Percentiles rank a stretch among this genome's conserved stretches.
These are phyloP conservation scores for Solanum lignicaule DNA, from an alignment of 257 asterid species.

Conservation along the genomic window DNA sequence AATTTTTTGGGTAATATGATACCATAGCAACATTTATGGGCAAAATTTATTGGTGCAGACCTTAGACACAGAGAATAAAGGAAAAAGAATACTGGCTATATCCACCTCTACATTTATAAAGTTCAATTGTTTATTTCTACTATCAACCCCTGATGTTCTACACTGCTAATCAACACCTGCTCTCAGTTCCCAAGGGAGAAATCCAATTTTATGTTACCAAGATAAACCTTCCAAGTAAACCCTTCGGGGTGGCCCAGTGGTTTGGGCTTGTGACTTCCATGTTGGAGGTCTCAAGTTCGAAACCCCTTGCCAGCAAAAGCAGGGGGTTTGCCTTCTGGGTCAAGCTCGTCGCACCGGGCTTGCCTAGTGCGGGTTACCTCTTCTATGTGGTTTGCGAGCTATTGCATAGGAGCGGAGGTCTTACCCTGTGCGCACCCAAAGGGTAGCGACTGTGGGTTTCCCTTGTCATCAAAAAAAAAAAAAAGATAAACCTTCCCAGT, in stretches of 20 bases:
- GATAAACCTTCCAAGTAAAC: not conserved
- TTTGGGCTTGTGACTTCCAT: no score
- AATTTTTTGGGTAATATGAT: not conserved
- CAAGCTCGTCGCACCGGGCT: no score
- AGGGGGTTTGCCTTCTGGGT: no score
- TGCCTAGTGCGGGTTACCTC: no score
- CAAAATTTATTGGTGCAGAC: not conserved
- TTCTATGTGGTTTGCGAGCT: no score
- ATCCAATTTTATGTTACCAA: not conserved
- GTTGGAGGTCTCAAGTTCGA: no score
- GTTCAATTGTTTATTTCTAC: not conserved
- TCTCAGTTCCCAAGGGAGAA: not conserved
- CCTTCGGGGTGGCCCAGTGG: no score
- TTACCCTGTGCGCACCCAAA: no score
- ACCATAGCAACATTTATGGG: not conserved
- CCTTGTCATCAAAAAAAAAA: no score
- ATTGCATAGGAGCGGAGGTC: no score
- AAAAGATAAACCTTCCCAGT: not conserved
- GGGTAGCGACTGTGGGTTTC: no score
- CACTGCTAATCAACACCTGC: not conserved
- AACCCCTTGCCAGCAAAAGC: no score
- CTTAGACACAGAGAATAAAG: not conserved
- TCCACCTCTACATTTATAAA: not conserved
- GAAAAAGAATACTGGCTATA: not conserved
- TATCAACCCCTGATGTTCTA: not conserved